Evolutionary conservation across 163 green algal genomes (phyloP).

Genomic region (Coccomyxa subellipsoidea): DNA sequence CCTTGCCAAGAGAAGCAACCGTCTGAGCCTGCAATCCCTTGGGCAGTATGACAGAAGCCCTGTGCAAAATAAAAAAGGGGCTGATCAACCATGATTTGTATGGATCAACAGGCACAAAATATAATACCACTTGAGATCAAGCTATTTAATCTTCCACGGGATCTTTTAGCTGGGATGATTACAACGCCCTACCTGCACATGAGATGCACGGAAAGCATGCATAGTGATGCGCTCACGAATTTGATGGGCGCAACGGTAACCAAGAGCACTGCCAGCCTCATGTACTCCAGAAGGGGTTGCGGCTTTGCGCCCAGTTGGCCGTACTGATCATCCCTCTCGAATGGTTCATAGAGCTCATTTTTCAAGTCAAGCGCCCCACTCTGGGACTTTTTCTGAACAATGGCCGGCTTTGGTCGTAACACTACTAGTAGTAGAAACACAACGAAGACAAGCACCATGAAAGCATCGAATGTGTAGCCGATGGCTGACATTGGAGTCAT

Average conservation of each 20-base stretch:
- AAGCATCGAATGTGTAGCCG: not conserved
- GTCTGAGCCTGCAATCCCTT: not conserved
- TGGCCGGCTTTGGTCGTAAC: not conserved
- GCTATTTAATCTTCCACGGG: no score
- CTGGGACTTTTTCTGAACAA: not conserved
- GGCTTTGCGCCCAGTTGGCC: slow-evolving; percentile 39
- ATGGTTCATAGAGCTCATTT: slow-evolving; percentile 31
- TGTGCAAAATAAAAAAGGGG: not conserved
- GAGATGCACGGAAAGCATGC: slow-evolving; percentile 44
- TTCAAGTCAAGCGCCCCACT: not conserved
- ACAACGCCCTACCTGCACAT: slow-evolving; percentile 5
- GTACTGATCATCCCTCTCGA: slow-evolving; percentile 46
- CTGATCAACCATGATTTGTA: no score
- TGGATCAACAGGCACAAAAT: no score
- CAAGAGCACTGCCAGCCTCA: slow-evolving; percentile 39
- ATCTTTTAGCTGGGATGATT: not conserved
- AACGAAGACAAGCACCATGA: not conserved
- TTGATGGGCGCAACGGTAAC: slow-evolving; percentile 47
- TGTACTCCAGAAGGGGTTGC: slow-evolving; percentile 31
- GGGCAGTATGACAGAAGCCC: not conserved
- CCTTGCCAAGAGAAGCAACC: slow-evolving; percentile 36
- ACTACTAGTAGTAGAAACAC: not conserved
- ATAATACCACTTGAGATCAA: no score
- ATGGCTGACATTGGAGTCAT: not conserved
- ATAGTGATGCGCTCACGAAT: slow-evolving; percentile 29